Percentiles rank a stretch among this genome's conserved stretches.
Conservation (phyloP, 192 early-diverging fungal genomes). For the Rhizoclosmatium globosum region DNA sequence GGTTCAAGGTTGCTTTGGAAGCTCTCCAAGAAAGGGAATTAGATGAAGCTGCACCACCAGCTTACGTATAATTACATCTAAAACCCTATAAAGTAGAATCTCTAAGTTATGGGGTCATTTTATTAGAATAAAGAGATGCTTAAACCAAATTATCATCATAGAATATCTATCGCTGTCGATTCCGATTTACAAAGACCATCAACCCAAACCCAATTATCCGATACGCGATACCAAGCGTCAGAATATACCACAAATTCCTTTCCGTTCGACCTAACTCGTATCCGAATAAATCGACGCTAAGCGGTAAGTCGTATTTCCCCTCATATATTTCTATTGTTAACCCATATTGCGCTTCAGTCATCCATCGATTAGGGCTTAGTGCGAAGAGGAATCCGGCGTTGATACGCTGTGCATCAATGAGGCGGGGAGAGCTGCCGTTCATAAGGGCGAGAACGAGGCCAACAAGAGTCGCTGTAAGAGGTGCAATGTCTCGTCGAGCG, state of each 20-base stretch:
- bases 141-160: neutral
- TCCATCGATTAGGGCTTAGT: slow-evolving; percentile 33
- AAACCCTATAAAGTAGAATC: no score
- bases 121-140: neutral
- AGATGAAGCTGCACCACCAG: no score
- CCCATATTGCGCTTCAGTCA: slow-evolving; percentile 34
- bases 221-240: slow-evolving; percentile 41
- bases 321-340: slow-evolving; percentile 7
- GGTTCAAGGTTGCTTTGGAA: no score
- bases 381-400: slow-evolving; percentile 25
- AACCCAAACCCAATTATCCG: slow-evolving; percentile 47
- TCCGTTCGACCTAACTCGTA: slow-evolving; percentile 31
- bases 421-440: slow-evolving; percentile 51
- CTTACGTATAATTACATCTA: no score
- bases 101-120: neutral
- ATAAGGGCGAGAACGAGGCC: slow-evolving; percentile 53
- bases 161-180: slow-evolving; percentile 49
- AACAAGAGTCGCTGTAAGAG: slow-evolving; percentile 38
- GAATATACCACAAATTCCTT: slow-evolving; percentile 44
- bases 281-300: neutral
- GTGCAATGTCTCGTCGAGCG: slow-evolving; percentile 46
- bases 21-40: no score
- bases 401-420: slow-evolving; percentile 38
- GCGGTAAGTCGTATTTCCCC: slow-evolving; percentile 2
- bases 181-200: slow-evolving; percentile 45